A percentile compares a stretch with the other conserved stretches of the same genome.
These are phyloP conservation scores for Hygrophorus pudorinus DNA, from an alignment of 768 basidiomycete species.

Conservation along the genomic window DNA sequence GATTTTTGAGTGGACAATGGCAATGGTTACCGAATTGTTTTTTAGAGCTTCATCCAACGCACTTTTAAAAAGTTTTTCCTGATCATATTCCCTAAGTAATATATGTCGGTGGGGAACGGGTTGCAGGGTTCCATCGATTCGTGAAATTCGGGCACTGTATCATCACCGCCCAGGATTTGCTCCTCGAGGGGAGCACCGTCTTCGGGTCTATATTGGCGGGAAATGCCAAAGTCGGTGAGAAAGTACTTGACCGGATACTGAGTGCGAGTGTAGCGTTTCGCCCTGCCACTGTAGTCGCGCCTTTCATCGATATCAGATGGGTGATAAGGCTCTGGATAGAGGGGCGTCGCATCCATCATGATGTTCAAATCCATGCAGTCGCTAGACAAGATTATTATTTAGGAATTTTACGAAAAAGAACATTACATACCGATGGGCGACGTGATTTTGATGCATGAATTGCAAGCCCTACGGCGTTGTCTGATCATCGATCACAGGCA, in stretches of 20 bases:
- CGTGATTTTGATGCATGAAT: constrained; percentile 17
- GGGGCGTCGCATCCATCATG: constrained; percentile 15
- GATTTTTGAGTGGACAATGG: background rate
- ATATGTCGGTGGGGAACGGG: constrained; percentile 26
- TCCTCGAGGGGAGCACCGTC: constrained; percentile 17
- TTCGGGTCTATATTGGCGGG: constrained; percentile 16
- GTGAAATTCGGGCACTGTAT: constrained; percentile 24
- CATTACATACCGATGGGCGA: constrained; percentile 5
- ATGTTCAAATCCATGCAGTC: constrained; percentile 22
- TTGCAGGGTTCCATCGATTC: constrained; percentile 10
- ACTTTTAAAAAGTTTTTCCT: constrained; percentile 17
- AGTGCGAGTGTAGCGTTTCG: constrained; percentile 11
- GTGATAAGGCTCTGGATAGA: constrained; percentile 15
- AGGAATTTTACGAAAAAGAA: background rate
- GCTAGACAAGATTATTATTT: constrained; percentile 11
- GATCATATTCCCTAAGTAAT: constrained; percentile 24
- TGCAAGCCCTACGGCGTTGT: constrained; percentile 17
- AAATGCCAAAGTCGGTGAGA: constrained; percentile 23
- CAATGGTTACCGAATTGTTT: background rate
- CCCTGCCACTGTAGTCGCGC: constrained; percentile 9
- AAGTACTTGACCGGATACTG: constrained; percentile 18
- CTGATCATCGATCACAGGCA: background rate
- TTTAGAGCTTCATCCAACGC: constrained; percentile 1
- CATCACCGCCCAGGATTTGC: constrained; percentile 29
- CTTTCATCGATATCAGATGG: constrained; percentile 9